Percentiles rank a stretch among this genome's conserved stretches.
Evolutionary conservation across 306 rosid species (phyloP).

Genomic region (Sphenostylis stenocarpa): DNA sequence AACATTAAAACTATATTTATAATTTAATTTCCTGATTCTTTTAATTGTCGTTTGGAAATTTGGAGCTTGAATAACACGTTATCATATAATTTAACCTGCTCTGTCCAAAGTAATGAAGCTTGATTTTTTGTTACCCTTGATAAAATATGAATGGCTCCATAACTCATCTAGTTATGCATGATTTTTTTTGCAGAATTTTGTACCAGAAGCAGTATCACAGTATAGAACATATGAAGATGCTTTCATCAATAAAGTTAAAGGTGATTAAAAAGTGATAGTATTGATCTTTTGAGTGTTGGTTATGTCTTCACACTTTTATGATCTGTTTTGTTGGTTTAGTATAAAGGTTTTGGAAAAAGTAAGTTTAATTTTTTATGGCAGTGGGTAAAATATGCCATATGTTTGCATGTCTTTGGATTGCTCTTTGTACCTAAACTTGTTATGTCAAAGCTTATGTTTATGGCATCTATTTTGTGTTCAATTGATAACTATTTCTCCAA

Average conservation of each 20-base stretch:
- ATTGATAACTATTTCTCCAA: slow-evolving; percentile 1
- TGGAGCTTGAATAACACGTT: background rate
- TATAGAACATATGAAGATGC: slow-evolving; percentile 62
- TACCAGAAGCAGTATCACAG: slow-evolving; percentile 48
- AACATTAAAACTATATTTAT: too few relatives aligned
- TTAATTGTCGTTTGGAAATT: too few relatives aligned
- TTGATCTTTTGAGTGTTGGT: background rate
- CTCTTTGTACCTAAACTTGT: background rate
- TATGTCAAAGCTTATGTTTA: background rate
- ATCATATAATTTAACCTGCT: background rate
- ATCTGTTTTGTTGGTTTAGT: background rate
- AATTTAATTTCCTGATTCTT: too few relatives aligned
- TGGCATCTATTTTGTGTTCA: slow-evolving; percentile 20
- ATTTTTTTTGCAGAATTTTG: slow-evolving; percentile 53
- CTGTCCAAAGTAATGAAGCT: background rate
- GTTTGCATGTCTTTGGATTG: background rate
- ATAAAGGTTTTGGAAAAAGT: slow-evolving; percentile 16
- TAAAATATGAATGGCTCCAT: slow-evolving; percentile 8
- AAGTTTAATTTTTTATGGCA: background rate
- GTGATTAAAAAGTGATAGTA: slow-evolving; percentile 36
- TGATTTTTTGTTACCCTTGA: background rate
- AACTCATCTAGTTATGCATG: slow-evolving; percentile 26
- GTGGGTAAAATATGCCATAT: background rate
- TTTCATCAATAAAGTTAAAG: slow-evolving; percentile 62
- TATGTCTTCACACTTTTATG: slow-evolving; percentile 13